These are phyloP conservation scores for Euphorbia peplus DNA, from an alignment of 345 rosid species.

Conservation along the genomic window DNA sequence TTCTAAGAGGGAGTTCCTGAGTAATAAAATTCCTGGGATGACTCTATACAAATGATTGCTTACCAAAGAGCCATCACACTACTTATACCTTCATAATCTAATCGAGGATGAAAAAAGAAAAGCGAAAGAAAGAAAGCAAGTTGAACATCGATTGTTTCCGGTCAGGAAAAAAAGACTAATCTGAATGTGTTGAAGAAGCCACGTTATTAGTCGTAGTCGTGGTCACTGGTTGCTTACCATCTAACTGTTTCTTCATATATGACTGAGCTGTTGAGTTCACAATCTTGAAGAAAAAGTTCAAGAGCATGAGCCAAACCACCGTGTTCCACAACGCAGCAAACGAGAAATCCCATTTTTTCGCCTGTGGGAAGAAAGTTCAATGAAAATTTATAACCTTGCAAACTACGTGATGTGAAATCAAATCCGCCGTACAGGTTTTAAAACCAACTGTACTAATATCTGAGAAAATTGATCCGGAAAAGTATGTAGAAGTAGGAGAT, in stretches of 20 bases:
- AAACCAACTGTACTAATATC: neutral
- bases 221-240: slow-evolving; percentile 45
- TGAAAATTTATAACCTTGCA: neutral
- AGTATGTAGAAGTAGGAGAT: neutral
- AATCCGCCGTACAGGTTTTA: neutral
- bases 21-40: neutral
- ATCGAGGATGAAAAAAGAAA: neutral
- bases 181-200: slow-evolving; percentile 31
- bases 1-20: slow-evolving; percentile 18
- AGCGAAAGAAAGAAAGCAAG: neutral
- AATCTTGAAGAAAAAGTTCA: slow-evolving; percentile 76
- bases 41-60: neutral
- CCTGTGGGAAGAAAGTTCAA: slow-evolving; percentile 38
- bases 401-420: neutral
- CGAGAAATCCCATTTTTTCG: slow-evolving; percentile 76
- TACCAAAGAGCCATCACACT: neutral
- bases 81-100: slow-evolving; percentile 14
- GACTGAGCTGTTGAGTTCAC: slow-evolving; percentile 77
- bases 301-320: slow-evolving; percentile 93
- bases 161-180: slow-evolving; percentile 27
- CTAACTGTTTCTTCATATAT: slow-evolving; percentile 72
- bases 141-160: neutral
- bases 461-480: neutral
- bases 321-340: slow-evolving; percentile 81
- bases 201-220: slow-evolving; percentile 16